phyloP scores from a whole-genome alignment of 1,284 basidiomycete genomes.

The Cryptococcus wingfieldii region DNA sequence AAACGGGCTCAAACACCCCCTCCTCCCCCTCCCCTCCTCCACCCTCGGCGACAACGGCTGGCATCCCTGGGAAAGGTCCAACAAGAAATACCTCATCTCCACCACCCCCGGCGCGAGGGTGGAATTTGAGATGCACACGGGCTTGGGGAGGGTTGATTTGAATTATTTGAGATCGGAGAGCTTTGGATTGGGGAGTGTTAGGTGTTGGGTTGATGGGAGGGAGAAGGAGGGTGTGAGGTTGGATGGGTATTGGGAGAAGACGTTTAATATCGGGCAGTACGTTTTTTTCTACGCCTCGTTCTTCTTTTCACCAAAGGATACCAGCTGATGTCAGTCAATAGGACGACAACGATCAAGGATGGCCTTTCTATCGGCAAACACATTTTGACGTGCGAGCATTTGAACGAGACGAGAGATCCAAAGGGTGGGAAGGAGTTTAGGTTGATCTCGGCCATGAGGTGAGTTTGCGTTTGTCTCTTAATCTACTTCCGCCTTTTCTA shows the following conservation, averaged over 20 bases:
- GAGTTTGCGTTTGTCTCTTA: constrained; percentile 3
- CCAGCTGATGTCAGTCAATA: neutral
- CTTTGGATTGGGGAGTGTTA: constrained; percentile 34
- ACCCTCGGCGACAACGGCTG: constrained; percentile 28
- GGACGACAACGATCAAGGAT: constrained; percentile 24
- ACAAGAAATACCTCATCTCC: constrained; percentile 40
- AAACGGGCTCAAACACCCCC: constrained; percentile 23
- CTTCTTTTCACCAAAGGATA: neutral
- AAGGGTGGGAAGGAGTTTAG: constrained; percentile 39
- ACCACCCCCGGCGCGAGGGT: constrained; percentile 36
- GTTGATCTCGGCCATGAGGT: constrained; percentile 44
- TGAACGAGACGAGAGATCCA: constrained; percentile 34
- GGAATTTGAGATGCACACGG: constrained; percentile 28
- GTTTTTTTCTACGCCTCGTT: neutral
- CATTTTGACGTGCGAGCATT: constrained; percentile 34
- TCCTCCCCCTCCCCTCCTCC: constrained; percentile 17
- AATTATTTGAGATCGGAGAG: constrained; percentile 34
- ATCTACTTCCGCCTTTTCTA: too few species aligned
- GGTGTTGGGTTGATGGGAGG: constrained; percentile 42
- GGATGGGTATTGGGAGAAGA: constrained; percentile 35
- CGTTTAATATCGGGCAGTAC: constrained; percentile 8
- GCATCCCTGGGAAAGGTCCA: constrained; percentile 36
- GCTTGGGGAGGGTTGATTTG: constrained; percentile 33
- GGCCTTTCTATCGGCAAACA: constrained; percentile 32
- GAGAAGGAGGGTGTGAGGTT: constrained; percentile 12